phyloP scores from a whole-genome alignment of 2,329 filamentous ascomycete species.

The Colletotrichum acutatum region DNA sequence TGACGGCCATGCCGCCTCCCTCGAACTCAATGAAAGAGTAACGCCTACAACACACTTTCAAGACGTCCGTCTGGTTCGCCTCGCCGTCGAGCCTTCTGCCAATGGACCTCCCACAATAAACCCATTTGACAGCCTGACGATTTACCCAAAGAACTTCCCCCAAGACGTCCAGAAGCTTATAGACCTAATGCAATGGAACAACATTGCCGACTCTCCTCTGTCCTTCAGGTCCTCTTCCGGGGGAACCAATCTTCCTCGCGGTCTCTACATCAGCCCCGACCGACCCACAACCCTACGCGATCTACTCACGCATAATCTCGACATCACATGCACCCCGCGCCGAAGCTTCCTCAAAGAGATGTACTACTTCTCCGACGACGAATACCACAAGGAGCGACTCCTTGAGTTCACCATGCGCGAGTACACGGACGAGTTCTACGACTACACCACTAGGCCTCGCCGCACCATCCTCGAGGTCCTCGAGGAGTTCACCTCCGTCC shows the following conservation, averaged over 20 bases:
- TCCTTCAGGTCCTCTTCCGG: neutral
- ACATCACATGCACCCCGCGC: constrained; percentile 89
- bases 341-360: constrained; percentile 87
- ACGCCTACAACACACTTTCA: constrained; percentile 88
- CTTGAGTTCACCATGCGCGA: constrained; percentile 84
- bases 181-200: constrained; percentile 80
- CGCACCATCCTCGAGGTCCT: constrained; percentile 93
- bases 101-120: constrained; percentile 50
- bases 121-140: constrained; percentile 83
- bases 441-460: constrained; percentile 91
- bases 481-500: constrained; percentile 87
- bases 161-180: constrained; percentile 84
- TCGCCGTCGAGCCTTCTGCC: constrained; percentile 25
- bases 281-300: constrained; percentile 72
- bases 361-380: constrained; percentile 77
- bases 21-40: constrained; percentile 76
- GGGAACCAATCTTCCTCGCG: constrained; percentile 37
- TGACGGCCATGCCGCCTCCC: constrained; percentile 62
- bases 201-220: constrained; percentile 77
- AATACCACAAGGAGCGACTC: constrained; percentile 82
- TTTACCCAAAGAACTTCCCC: constrained; percentile 90
- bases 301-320: constrained; percentile 84
- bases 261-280: constrained; percentile 51
- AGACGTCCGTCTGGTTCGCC: constrained; percentile 80
- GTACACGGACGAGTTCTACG: constrained; percentile 90